Conservation (phyloP, 441 rosid species). For the Brassica hybrid region DNA sequence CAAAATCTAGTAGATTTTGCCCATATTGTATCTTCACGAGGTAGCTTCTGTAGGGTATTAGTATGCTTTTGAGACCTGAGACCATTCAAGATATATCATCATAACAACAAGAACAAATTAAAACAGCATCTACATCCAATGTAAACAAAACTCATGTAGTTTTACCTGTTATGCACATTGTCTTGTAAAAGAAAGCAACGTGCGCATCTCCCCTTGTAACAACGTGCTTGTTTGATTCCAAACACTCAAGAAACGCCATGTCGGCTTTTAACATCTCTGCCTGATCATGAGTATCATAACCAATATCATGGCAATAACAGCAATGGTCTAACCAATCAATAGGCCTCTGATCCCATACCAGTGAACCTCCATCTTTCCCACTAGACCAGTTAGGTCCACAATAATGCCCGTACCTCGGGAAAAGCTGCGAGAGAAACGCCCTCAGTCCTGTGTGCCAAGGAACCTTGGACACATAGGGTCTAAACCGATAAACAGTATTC, state of each 20-base stretch:
- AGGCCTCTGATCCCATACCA: conserved; percentile 91
- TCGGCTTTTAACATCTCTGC: conserved; percentile 83
- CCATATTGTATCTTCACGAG: conserved; percentile 62
- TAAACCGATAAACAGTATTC: conserved; percentile 59
- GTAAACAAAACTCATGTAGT: conserved; percentile 8
- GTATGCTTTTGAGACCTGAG: conserved; percentile 72
- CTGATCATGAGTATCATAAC: conserved; percentile 90
- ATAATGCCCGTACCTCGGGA: conserved; percentile 92
- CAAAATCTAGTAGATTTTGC: conserved; percentile 59
- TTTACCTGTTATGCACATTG: conserved; percentile 88
- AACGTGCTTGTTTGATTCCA: conserved; percentile 69
- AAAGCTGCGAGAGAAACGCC: conserved; percentile 85
- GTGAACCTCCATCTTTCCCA: conserved; percentile 85
- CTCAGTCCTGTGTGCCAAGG: conserved; percentile 97
- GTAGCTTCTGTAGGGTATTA: conserved; percentile 82
- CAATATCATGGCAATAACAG: conserved; percentile 97
- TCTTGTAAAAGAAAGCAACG: conserved; percentile 71
- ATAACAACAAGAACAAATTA: neutral
- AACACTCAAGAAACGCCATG: conserved; percentile 84
- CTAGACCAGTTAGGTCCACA: conserved; percentile 99
- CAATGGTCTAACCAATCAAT: conserved; percentile 97
- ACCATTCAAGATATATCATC: conserved; percentile 29
- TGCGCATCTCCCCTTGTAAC: conserved; percentile 64
- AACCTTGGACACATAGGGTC: conserved; percentile 90
- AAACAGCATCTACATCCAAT: too few species aligned